Conservation (phyloP, 1,284 basidiomycete genomes). For the Sporisorium reilianum region DNA sequence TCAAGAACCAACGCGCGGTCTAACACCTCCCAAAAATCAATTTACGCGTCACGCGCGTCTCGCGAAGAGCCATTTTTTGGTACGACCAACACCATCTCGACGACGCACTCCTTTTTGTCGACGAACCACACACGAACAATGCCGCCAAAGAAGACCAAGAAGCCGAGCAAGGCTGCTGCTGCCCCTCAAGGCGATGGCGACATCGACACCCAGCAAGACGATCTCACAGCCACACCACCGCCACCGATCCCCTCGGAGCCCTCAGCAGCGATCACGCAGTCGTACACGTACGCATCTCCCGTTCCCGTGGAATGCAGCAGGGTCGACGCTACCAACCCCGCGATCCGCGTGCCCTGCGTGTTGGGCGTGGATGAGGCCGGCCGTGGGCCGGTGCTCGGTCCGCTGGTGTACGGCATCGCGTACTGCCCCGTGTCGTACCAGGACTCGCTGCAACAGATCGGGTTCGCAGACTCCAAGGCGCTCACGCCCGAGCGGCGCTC, state of each 20-base stretch:
- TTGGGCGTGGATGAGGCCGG: constrained; percentile 97
- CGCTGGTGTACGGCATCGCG: constrained; percentile 93
- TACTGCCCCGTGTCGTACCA: constrained; percentile 87
- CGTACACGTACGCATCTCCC: constrained; percentile 46
- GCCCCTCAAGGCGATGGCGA: constrained; percentile 11
- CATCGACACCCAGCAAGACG: constrained; percentile 12
- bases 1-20: background rate
- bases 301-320: constrained; percentile 40
- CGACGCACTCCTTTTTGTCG: background rate
- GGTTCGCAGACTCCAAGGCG: constrained; percentile 96
- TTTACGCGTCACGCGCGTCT: constrained; percentile 41
- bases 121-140: constrained; percentile 8
- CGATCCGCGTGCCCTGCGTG: constrained; percentile 55
- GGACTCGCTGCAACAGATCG: constrained; percentile 79
- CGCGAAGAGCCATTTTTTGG: background rate
- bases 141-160: constrained; percentile 30
- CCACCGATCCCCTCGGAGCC: constrained; percentile 50
- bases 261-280: constrained; percentile 22
- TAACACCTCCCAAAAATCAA: constrained; percentile 14
- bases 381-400: constrained; percentile 89
- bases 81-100: constrained; percentile 22
- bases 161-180: background rate
- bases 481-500: constrained; percentile 75
- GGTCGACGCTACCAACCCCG: constrained; percentile 20
- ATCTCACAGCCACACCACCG: constrained; percentile 11